phyloP scores from a whole-genome alignment of 257 asterid genomes.

The Solanum infundibuliforme region DNA sequence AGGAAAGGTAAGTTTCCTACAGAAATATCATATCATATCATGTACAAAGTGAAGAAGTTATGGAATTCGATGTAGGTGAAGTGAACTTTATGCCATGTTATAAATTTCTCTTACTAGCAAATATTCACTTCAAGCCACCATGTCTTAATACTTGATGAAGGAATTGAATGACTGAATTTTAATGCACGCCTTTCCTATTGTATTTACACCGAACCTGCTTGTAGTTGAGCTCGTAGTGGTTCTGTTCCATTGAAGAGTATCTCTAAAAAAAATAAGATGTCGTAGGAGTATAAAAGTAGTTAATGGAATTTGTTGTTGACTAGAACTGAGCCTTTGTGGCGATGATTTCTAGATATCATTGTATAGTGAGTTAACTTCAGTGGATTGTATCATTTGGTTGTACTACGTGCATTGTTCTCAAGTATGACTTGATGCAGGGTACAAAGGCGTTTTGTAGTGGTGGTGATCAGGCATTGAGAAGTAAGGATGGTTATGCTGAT shows the following conservation, averaged over 20 bases:
- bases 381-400: not conserved
- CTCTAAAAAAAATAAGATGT: not conserved
- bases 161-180: not conserved
- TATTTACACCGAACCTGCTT: not conserved
- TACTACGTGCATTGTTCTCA: not conserved
- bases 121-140: not conserved
- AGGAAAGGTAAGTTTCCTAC: conserved; percentile 49
- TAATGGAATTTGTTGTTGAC: not conserved
- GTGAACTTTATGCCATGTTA: not conserved
- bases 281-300: not conserved
- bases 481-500: conserved; percentile 77
- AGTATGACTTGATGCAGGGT: conserved; percentile 39
- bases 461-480: conserved; percentile 85
- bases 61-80: not conserved
- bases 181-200: not conserved
- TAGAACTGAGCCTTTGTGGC: not conserved
- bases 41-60: not conserved
- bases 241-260: not conserved
- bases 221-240: not conserved
- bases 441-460: conserved; percentile 85
- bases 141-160: not conserved
- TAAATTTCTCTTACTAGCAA: not conserved
- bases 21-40: not conserved
- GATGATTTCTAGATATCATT: not conserved
- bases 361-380: not conserved